These are phyloP conservation scores for Lasiodiplodia sp. DNA, from an alignment of 2,329 filamentous ascomycete genomes.

Conservation along the genomic window DNA sequence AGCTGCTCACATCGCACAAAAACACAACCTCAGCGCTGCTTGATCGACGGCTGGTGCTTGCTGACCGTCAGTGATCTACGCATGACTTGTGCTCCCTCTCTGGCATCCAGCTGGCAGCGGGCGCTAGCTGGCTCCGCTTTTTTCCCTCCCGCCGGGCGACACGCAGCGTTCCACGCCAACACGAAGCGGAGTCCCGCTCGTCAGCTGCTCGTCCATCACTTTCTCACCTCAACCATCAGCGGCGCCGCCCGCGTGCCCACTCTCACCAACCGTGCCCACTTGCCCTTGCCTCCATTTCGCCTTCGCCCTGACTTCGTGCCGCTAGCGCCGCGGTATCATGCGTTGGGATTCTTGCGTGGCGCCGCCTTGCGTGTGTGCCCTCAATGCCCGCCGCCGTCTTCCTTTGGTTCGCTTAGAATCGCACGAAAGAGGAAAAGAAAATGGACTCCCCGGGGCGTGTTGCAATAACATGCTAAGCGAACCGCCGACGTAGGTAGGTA, in stretches of 20 bases:
- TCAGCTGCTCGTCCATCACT: conserved; percentile 4
- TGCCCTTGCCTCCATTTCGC: conserved; percentile 7
- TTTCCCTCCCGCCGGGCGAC: conserved; percentile 9
- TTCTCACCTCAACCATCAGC: conserved; percentile 11
- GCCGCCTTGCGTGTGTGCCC: neutral
- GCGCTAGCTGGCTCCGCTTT: conserved; percentile 11
- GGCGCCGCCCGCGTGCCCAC: conserved; percentile 17
- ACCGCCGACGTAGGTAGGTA: neutral
- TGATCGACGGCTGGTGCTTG: conserved; percentile 16
- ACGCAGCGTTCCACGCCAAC: conserved; percentile 11
- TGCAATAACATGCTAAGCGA: neutral
- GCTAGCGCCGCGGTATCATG: conserved; percentile 15
- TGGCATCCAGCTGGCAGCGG: neutral
- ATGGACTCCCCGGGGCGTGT: neutral
- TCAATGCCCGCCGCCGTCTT: neutral
- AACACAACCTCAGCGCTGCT: neutral
- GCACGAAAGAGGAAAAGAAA: neutral
- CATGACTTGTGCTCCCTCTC: conserved; percentile 13
- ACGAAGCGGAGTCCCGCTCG: conserved; percentile 16
- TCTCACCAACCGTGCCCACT: neutral
- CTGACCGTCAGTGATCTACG: conserved; percentile 30
- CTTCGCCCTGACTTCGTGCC: neutral
- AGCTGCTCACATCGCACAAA: conserved; percentile 24
- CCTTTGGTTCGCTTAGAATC: neutral
- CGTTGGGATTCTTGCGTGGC: conserved; percentile 2